These are phyloP conservation scores for Hansfordia pulvinata DNA, from an alignment of 2,329 filamentous ascomycete genomes.

Conservation along the genomic window DNA sequence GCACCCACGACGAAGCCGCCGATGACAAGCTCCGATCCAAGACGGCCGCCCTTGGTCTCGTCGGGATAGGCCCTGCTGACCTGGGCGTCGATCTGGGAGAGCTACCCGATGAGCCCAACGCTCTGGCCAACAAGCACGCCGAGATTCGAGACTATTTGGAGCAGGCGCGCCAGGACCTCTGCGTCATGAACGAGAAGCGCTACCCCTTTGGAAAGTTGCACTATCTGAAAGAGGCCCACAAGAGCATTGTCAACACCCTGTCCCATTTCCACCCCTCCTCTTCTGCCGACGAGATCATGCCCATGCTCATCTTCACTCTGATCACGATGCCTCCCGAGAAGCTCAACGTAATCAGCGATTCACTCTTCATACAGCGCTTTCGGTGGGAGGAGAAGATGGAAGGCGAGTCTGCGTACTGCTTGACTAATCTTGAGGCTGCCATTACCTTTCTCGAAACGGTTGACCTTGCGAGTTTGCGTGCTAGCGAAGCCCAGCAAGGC, in stretches of 20 bases:
- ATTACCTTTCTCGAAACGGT: slow-evolving; percentile 93
- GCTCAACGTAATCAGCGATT: slow-evolving; percentile 82
- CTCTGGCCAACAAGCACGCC: slow-evolving; percentile 43
- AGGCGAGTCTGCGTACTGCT: slow-evolving; percentile 87
- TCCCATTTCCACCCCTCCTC: slow-evolving; percentile 60
- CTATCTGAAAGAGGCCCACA: slow-evolving; percentile 77
- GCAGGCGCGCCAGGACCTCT: slow-evolving; percentile 56
- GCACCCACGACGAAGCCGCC: slow-evolving; percentile 83
- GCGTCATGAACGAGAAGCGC: slow-evolving; percentile 72
- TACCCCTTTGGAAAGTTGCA: slow-evolving; percentile 88
- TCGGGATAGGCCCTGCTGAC: slow-evolving; percentile 80
- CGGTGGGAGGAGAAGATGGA: slow-evolving; percentile 75
- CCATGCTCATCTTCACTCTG: slow-evolving; percentile 89
- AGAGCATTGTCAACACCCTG: slow-evolving; percentile 82
- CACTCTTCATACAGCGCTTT: slow-evolving; percentile 90
- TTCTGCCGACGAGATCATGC: slow-evolving; percentile 92
- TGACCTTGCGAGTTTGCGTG: slow-evolving; percentile 75
- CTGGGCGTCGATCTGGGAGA: slow-evolving; percentile 63
- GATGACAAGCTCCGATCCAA: slow-evolving; percentile 92
- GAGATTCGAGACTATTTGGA: slow-evolving; percentile 63
- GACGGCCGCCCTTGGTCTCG: slow-evolving; percentile 77
- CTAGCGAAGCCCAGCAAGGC: slow-evolving; percentile 61
- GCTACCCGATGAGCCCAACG: slow-evolving; percentile 36
- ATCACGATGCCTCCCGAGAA: slow-evolving; percentile 80
- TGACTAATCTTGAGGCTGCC: slow-evolving; percentile 90